Evolutionary conservation across 2,329 filamentous ascomycete genomes (phyloP), one percentile per base, ranked within the genome.

Genomic region (Emmonsiellopsis sp.): DNA sequence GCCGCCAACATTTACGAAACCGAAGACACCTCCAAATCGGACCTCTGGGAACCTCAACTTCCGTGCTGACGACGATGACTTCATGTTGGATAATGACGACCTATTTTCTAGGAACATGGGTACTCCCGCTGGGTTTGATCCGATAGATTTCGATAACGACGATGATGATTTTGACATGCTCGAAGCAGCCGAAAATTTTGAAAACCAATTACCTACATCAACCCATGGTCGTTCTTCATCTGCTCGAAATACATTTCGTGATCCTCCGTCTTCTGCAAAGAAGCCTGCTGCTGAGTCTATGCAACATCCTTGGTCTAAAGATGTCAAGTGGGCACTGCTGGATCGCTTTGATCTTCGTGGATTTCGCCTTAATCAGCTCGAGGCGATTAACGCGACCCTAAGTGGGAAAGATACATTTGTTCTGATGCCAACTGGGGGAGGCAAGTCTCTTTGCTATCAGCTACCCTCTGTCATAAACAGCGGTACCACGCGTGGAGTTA

Each of bases 381-480:
- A 97, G 69, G 91, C 93, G 11, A 96, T 98, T 68, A 97, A 98
- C 68, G 86, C 91, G 1, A 97, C 93, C 0, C 74, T 98, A 45
- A 77, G 75, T 33, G 93, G 92, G 2, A 84, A 92, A 58, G 92
- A 98, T 69, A 86, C 87, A 0, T 98, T 98, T 66, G 87, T 98
- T 13, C 76, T 98, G 40, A 98, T 98, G 93, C 93, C 94, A 2
- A 98, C 93, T 0, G 93, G 93, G 51, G 93, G 93, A 56, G 93
- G 93, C 42, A 98, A 98, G 67, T 97, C 92, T 1, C 77, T 98
- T 1, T 97, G 93, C 68, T 98, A 98, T 67, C 94, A 98, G 68
- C 74, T 98, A 10, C 94, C 93, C 11, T 88, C 93, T 2, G 81
- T 97, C 17, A 78, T 98, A 34, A 81, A 78, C 47, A 86, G 82